Conservation (phyloP, 2,329 filamentous ascomycete genomes). For the Neofusicoccum cordaticola region DNA sequence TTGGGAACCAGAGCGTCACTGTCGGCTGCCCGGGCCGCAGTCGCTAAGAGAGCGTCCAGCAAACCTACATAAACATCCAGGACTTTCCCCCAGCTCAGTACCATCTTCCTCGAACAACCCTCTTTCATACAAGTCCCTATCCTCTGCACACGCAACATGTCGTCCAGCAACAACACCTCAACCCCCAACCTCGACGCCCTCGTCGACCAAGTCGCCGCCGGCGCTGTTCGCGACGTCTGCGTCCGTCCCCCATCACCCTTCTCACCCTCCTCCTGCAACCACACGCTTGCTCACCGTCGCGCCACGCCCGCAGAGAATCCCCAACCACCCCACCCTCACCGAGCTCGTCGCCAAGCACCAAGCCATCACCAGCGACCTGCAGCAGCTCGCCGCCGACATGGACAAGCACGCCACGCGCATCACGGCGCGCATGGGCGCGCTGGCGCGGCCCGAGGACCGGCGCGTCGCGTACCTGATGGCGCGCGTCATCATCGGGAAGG, state of each 20-base stretch:
- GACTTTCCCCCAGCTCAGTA: neutral
- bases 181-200: neutral
- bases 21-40: neutral
- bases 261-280: neutral
- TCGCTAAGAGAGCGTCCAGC: neutral
- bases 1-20: no score
- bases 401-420: slow-evolving; percentile 39
- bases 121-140: no score
- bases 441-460: neutral
- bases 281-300: neutral
- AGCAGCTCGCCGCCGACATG: neutral
- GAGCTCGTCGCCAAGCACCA: neutral
- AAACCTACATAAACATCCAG: neutral
- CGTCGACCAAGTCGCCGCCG: neutral
- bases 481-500: neutral
- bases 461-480: neutral
- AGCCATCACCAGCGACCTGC: neutral
- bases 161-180: neutral
- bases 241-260: neutral
- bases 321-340: neutral
- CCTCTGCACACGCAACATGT: no score
- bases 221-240: neutral
- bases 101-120: neutral
- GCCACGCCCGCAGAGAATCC: neutral
- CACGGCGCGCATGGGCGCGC: neutral